These are phyloP conservation scores for Annulohypoxylon stygium DNA, from an alignment of 495 filamentous ascomycete species.

Conservation along the genomic window DNA sequence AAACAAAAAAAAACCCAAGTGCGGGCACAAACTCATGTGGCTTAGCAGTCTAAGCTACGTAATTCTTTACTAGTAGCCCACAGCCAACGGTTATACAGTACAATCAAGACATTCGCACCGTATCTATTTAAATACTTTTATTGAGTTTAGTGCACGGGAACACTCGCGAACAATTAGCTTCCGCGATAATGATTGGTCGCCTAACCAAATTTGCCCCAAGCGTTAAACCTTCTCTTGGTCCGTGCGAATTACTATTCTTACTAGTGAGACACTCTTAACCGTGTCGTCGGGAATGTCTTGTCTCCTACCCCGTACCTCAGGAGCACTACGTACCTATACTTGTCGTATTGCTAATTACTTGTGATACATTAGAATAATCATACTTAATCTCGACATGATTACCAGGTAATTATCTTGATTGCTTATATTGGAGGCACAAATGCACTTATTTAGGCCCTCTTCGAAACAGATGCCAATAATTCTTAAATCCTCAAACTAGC, in stretches of 20 bases:
- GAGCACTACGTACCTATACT: too few relatives aligned
- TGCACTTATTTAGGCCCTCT: neutral
- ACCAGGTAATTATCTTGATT: neutral
- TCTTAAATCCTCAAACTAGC: neutral
- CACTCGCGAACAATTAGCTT: slow-evolving; percentile 19
- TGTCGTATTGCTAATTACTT: neutral
- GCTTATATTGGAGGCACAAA: neutral
- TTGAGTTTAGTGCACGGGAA: slow-evolving; percentile 22
- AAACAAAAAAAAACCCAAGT: slow-evolving; percentile 17
- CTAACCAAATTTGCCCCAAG: slow-evolving; percentile 22
- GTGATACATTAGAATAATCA: neutral
- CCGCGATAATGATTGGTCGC: slow-evolving; percentile 34
- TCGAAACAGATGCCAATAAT: neutral
- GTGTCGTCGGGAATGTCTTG: slow-evolving; percentile 16
- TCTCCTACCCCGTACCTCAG: neutral
- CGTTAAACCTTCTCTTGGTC: slow-evolving; percentile 20
- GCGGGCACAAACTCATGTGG: slow-evolving; percentile 35
- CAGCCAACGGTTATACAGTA: slow-evolving; percentile 6
- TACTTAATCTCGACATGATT: neutral
- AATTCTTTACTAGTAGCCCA: slow-evolving; percentile 20
- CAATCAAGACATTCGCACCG: neutral
- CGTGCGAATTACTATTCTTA: slow-evolving; percentile 22
- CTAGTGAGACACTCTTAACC: slow-evolving; percentile 30
- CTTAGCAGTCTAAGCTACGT: slow-evolving; percentile 44
- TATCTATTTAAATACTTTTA: neutral